These are phyloP conservation scores for Podospora tetraspora DNA, from an alignment of 495 filamentous ascomycete species.

Conservation along the genomic window DNA sequence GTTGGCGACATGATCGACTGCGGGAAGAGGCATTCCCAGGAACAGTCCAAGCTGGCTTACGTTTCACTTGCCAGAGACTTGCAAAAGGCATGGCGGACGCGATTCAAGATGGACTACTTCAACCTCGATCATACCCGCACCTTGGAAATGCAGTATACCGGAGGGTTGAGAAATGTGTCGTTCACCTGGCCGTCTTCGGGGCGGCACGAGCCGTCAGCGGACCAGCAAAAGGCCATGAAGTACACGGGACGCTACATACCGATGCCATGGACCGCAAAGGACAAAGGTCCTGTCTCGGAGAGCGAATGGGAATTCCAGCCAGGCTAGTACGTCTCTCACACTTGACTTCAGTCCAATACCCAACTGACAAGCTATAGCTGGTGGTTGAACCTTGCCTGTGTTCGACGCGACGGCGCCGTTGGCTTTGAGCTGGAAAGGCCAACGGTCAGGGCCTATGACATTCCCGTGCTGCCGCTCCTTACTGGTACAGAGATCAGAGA, in stretches of 20 bases:
- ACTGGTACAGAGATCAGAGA: slow-evolving; percentile 33
- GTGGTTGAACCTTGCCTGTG: slow-evolving; percentile 47
- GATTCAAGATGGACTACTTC: slow-evolving; percentile 36
- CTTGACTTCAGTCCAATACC: neutral
- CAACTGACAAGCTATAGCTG: slow-evolving; percentile 29
- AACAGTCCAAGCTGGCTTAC: slow-evolving; percentile 11
- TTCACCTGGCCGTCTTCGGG: slow-evolving; percentile 16
- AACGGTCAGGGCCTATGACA: slow-evolving; percentile 34
- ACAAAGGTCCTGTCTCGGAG: slow-evolving; percentile 23
- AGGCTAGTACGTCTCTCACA: slow-evolving; percentile 28
- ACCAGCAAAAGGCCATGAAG: neutral
- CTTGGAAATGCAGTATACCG: slow-evolving; percentile 24
- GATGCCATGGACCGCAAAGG: slow-evolving; percentile 25
- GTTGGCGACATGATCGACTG: slow-evolving; percentile 27
- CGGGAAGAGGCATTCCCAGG: neutral
- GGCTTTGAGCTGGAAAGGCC: slow-evolving; percentile 28
- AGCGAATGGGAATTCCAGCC: slow-evolving; percentile 31
- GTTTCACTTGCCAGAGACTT: slow-evolving; percentile 28
- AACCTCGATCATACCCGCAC: slow-evolving; percentile 38
- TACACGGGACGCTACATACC: neutral
- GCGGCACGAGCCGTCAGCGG: slow-evolving; percentile 16
- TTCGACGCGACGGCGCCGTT: slow-evolving; percentile 44
- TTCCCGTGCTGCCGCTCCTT: slow-evolving; percentile 37
- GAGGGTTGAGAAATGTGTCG: slow-evolving; percentile 31
- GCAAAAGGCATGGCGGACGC: slow-evolving; percentile 32